Conservation (phyloP, 1,139 yeast species). For the Yamadazyma jaroonii region DNA sequence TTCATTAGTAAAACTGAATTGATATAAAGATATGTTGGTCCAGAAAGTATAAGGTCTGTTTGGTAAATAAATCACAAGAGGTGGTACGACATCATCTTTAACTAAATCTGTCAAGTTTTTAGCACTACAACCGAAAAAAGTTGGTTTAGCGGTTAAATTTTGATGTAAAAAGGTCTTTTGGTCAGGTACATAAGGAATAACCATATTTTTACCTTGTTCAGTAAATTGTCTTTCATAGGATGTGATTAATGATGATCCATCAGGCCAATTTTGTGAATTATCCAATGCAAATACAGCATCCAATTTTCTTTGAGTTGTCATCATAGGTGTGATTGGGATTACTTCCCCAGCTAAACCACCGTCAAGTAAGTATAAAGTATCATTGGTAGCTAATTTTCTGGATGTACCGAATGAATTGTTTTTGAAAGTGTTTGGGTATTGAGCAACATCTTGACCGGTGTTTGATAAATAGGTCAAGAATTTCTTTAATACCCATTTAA, state of each 20-base stretch:
- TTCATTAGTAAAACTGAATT: constrained; percentile 29
- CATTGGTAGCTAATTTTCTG: constrained; percentile 24
- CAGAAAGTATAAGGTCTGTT: constrained; percentile 39
- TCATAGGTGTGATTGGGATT: constrained; percentile 34
- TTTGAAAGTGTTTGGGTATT: constrained; percentile 53
- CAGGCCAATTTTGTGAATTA: constrained; percentile 40
- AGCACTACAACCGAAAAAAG: constrained; percentile 46
- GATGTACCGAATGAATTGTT: constrained; percentile 39
- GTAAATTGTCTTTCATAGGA: constrained; percentile 34
- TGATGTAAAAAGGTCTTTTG: constrained; percentile 27
- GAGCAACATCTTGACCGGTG: constrained; percentile 37
- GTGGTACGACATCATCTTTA: constrained; percentile 35
- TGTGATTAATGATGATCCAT: constrained; percentile 31
- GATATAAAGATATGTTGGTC: constrained; percentile 37
- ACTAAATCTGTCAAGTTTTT: constrained; percentile 32
- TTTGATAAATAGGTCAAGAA: constrained; percentile 46
- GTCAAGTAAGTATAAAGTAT: constrained; percentile 37
- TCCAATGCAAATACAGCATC: constrained; percentile 41
- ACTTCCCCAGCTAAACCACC: constrained; percentile 43
- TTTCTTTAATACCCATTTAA: constrained; percentile 42
- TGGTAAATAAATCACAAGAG: constrained; percentile 37
- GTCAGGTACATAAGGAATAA: constrained; percentile 40
- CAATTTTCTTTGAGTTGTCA: constrained; percentile 33
- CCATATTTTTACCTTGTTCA: constrained; percentile 25
- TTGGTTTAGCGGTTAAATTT: constrained; percentile 40